Evolutionary conservation across 1,284 basidiomycete genomes (phyloP).

Genomic region (Cryptococcus wingfieldii): DNA sequence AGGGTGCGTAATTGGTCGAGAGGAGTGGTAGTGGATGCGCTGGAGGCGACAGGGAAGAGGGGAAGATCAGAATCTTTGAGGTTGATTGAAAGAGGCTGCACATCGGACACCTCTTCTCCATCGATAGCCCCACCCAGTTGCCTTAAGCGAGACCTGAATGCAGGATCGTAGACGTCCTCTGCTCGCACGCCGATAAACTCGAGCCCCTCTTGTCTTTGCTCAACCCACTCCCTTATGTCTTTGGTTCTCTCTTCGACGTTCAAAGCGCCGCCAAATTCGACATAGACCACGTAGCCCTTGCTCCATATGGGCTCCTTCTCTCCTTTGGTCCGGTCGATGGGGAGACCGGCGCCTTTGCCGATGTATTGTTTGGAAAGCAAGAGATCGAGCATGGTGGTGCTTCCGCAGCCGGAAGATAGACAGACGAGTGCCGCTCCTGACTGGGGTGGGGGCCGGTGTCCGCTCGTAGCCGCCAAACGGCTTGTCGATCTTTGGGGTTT

Average conservation of each 20-base stretch:
- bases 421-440: slow-evolving; percentile 28
- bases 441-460: slow-evolving; percentile 24
- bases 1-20: slow-evolving; percentile 57
- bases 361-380: slow-evolving; percentile 26
- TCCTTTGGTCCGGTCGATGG: slow-evolving; percentile 29
- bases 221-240: slow-evolving; percentile 19
- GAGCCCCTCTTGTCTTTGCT: slow-evolving; percentile 16
- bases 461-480: background rate
- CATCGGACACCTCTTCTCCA: background rate
- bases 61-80: slow-evolving; percentile 25
- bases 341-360: slow-evolving; percentile 17
- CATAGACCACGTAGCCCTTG: slow-evolving; percentile 39
- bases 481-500: slow-evolving; percentile 6
- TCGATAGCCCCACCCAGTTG: background rate
- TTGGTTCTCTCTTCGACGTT: slow-evolving; percentile 14
- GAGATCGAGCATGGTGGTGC: slow-evolving; percentile 37
- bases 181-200: slow-evolving; percentile 31
- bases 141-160: slow-evolving; percentile 12
- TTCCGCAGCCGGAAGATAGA: slow-evolving; percentile 42
- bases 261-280: slow-evolving; percentile 37
- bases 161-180: slow-evolving; percentile 40
- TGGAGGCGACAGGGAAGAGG: slow-evolving; percentile 19
- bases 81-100: slow-evolving; percentile 10
- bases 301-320: slow-evolving; percentile 38
- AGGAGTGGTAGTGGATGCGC: slow-evolving; percentile 47